Base-by-base conservation (phyloP, 495 filamentous ascomycete genomes). In the Penicillium cataractarum region DNA sequence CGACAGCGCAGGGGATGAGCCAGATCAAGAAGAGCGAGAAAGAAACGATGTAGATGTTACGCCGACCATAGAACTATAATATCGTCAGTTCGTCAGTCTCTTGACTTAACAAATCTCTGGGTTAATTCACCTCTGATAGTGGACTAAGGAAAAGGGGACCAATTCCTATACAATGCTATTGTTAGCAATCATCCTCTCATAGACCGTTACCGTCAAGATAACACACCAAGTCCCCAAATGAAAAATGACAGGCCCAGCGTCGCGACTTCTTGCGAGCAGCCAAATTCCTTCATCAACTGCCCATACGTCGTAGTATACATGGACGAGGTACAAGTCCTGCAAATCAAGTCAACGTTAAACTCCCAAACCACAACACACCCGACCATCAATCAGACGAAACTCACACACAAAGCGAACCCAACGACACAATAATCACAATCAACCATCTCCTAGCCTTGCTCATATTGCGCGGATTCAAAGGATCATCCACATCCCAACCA, bases 1-100 rank as follows among this genome's bases (percentile, higher is more conserved):
- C 92, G 26, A 97, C 86, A 1, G 95, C 94, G 63, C 89, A 92
- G 9, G 95, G 95, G 54, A 98, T 88, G 32, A 97, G 67, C 86
- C 90, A 97, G 63, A 97, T 85, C 56, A 94, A 66, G 74, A 95
- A 97, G 62, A 90, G 83, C 0, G 79, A 74, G 75, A 94, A 96
- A 0, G 92, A 92, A 21, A 73, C 70, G 29, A 97, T 80, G 66
- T 97, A 98, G 62, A 97, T 91, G 29, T 88, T 88, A 39, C 93
- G 79, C 15, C 95, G 86, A 21, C 95, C 95, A 71, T 93, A 96
- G 71, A 98, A 98, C 81, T 96, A 80, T n/a, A 78, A 55, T n/a
- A 7, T 74, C 76, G 51, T 81, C n/a, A 74, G 59, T 37, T 32
- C 15, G 24, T 13, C 17, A 12, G n/a, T n/a, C 6, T 49, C 2